Base-by-base conservation (phyloP, 441 rosid species). In the Sinapis alba region DNA sequence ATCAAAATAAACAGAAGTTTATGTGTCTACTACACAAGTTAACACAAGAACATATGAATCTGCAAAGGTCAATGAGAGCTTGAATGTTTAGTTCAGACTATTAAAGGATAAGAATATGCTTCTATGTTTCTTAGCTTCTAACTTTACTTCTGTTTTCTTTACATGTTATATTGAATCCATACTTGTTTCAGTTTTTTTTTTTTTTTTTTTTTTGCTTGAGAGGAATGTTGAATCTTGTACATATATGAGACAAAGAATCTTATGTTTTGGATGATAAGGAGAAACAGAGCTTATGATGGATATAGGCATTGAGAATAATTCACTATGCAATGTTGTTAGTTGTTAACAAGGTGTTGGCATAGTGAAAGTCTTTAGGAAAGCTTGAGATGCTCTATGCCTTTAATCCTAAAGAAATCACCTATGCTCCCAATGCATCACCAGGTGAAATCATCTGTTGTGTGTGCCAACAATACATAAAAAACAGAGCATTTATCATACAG, bases 401-500 rank as follows among this genome's bases (percentile, higher is more conserved):
- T 18, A n/a, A 5, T 19, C 51, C 10, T 23, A 23, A 3, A 23
- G 3, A 23, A 3, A 1, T 1, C 26, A 23, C 26, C 58, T 53
- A 53, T 53, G 58, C 58, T 19, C n/a, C n/a, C 26, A 53, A 53
- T 19, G 58, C n/a, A 6, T 53, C 15, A n/a, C 54, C 51, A 36
- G 16, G 19, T 13, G 32, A 12, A 67, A 11, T 36, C 19, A n/a
- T 6, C 53, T 21, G 36, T 56, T 69, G 54, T 38, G 16, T 69
- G 63, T 68, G 53, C 8, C 20, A 27, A 21, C 32, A 59, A 19
- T 19, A 16, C 24, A 58, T 43, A 38, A 38, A 38, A 61, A 47
- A 45, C 28, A 53, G 15, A 62, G 43, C 67, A 66, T 41, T 74
- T n/a, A 68, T 13, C 73, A 68, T 67, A 67, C 43, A 67, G 16